Evolutionary conservation across 371 early-diverging fungal species (phyloP).

Genomic region (Mortierella sp.): DNA sequence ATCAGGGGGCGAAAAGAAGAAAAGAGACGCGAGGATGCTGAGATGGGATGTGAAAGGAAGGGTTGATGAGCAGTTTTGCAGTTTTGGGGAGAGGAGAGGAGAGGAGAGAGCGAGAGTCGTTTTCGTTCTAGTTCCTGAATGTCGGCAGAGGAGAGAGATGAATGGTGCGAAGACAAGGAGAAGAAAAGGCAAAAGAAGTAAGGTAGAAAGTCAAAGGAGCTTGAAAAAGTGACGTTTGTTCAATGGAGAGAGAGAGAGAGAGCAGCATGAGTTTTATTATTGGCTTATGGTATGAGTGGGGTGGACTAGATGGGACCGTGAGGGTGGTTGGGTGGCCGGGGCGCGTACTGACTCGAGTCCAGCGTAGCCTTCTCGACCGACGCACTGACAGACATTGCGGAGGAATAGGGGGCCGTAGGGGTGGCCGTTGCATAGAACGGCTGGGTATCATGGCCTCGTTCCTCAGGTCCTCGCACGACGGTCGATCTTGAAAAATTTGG

Average conservation of each 20-base stretch:
- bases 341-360: neutral
- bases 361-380: neutral
- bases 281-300: neutral
- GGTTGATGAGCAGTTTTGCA: neutral
- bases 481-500: neutral
- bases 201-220: neutral
- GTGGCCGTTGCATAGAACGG: neutral
- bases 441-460: neutral
- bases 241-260: neutral
- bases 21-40: too few species aligned
- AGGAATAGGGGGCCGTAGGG: neutral
- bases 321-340: neutral
- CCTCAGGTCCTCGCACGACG: neutral
- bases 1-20: neutral
- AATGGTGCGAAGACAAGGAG: slow-evolving; percentile 3
- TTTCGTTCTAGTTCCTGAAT: neutral
- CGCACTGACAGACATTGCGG: neutral
- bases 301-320: slow-evolving; percentile 3
- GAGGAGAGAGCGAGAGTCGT: neutral
- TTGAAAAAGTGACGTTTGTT: slow-evolving; percentile 4
- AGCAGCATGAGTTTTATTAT: neutral
- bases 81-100: neutral
- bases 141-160: neutral
- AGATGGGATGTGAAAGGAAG: neutral
- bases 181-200: too few species aligned